Percentiles rank a stretch among this genome's conserved stretches.
phyloP scores from a whole-genome alignment of 2,329 filamentous ascomycete genomes.

The Paraconiothyrium sp. region DNA sequence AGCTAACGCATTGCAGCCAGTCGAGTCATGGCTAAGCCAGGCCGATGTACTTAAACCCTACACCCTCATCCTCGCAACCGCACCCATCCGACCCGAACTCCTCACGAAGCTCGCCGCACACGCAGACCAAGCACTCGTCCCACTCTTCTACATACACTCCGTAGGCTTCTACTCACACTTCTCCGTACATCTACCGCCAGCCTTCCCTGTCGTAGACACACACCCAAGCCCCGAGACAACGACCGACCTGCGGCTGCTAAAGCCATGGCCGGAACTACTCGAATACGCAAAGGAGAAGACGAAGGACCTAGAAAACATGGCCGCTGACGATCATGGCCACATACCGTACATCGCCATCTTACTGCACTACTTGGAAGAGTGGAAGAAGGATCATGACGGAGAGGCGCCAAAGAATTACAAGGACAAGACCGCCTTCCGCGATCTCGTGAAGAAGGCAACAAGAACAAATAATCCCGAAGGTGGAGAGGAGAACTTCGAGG shows the following conservation, averaged over 20 bases:
- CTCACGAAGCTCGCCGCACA: conserved; percentile 62
- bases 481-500: conserved; percentile 96
- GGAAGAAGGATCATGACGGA: conserved; percentile 77
- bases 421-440: conserved; percentile 86
- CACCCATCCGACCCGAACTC: conserved; percentile 64
- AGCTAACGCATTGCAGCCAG: conserved; percentile 45
- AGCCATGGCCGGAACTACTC: conserved; percentile 84
- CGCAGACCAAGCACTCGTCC: conserved; percentile 68
- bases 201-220: conserved; percentile 93
- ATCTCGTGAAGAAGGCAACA: conserved; percentile 71
- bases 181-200: conserved; percentile 77
- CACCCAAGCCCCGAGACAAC: conserved; percentile 89
- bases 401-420: conserved; percentile 76
- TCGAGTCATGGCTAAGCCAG: conserved; percentile 56
- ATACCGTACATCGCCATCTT: conserved; percentile 87
- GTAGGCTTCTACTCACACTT: conserved; percentile 92
- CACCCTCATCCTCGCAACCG: conserved; percentile 69
- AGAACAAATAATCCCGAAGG: conserved; percentile 81
- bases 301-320: conserved; percentile 72
- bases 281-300: conserved; percentile 74
- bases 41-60: conserved; percentile 57
- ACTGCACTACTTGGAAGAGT: conserved; percentile 81
- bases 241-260: conserved; percentile 83
- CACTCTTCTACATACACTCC: conserved; percentile 85
- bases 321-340: conserved; percentile 87